Evolutionary conservation across 1,139 yeast species (phyloP).

Genomic region (Nakaseomyces sp.): DNA sequence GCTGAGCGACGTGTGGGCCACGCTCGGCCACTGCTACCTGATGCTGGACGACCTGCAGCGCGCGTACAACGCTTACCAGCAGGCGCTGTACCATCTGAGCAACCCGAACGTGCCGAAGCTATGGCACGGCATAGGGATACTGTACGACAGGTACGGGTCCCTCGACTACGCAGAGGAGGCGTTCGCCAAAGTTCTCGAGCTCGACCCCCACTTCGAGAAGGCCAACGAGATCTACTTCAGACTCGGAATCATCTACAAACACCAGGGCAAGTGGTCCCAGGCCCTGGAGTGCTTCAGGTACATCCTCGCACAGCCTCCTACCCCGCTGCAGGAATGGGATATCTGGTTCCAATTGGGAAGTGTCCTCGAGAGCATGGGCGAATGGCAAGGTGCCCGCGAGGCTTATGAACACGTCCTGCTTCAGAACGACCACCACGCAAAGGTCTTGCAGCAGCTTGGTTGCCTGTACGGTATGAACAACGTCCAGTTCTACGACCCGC

Average conservation of each 20-base stretch:
- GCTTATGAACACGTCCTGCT: conserved; percentile 89
- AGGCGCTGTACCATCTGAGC: conserved; percentile 82
- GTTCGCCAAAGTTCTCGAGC: conserved; percentile 85
- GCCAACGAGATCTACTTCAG: conserved; percentile 94
- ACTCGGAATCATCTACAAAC: conserved; percentile 93
- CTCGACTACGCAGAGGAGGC: conserved; percentile 97
- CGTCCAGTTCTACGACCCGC: conserved; percentile 63
- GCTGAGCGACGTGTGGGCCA: conserved; percentile 96
- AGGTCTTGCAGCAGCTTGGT: conserved; percentile 91
- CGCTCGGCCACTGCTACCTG: conserved; percentile 90
- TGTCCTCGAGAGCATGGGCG: conserved; percentile 88
- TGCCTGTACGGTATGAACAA: conserved; percentile 83
- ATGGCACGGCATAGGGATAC: conserved; percentile 97
- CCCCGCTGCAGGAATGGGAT: conserved; percentile 91
- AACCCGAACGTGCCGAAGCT: conserved; percentile 93
- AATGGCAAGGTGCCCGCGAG: conserved; percentile 83
- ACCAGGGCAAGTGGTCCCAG: conserved; percentile 77
- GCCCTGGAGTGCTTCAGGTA: conserved; percentile 92
- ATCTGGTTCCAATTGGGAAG: conserved; percentile 98
- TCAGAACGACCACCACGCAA: conserved; percentile 89
- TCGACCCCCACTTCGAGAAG: conserved; percentile 93
- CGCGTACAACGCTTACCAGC: conserved; percentile 94
- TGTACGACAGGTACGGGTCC: conserved; percentile 92
- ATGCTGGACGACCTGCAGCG: conserved; percentile 94
- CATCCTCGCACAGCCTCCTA: conserved; percentile 83